These are phyloP conservation scores for Calcarisporium arbuscula DNA, from an alignment of 2,329 filamentous ascomycete genomes.

Conservation along the genomic window DNA sequence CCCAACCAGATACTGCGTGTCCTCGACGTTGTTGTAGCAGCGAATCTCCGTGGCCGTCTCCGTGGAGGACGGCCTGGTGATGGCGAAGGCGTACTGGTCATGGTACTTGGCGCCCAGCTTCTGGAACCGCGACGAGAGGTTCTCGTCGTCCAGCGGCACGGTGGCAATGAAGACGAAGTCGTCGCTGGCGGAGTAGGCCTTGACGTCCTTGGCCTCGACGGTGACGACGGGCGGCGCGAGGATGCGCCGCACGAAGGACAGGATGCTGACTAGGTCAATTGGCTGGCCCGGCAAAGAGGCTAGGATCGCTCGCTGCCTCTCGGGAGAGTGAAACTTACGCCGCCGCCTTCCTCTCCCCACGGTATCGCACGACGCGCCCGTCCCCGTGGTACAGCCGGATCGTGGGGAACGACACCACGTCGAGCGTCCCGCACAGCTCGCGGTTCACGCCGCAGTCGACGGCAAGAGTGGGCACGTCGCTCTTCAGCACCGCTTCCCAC, in stretches of 20 bases:
- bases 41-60: constrained; percentile 14
- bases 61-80: constrained; percentile 7
- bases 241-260: constrained; percentile 21
- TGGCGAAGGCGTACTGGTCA: constrained; percentile 37
- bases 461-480: constrained; percentile 18
- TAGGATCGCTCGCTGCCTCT: not conserved
- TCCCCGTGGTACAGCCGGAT: constrained; percentile 35
- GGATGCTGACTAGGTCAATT: constrained; percentile 21
- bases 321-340: too few relatives aligned
- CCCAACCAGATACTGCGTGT: constrained; percentile 23
- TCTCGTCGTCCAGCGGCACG: constrained; percentile 21
- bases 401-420: constrained; percentile 39
- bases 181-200: constrained; percentile 29
- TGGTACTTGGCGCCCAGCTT: constrained; percentile 26
- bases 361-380: constrained; percentile 30
- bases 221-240: constrained; percentile 16
- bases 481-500: constrained; percentile 11
- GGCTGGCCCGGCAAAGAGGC: too few relatives aligned
- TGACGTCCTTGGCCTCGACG: constrained; percentile 6
- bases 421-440: constrained; percentile 32
- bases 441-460: constrained; percentile 33
- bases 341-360: constrained; percentile 33
- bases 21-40: constrained; percentile 37
- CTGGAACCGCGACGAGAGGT: constrained; percentile 23
- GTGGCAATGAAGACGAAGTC: constrained; percentile 36